Conservation (phyloP, 805 yeast genomes). For the Metschnikowia bowlesiae region DNA sequence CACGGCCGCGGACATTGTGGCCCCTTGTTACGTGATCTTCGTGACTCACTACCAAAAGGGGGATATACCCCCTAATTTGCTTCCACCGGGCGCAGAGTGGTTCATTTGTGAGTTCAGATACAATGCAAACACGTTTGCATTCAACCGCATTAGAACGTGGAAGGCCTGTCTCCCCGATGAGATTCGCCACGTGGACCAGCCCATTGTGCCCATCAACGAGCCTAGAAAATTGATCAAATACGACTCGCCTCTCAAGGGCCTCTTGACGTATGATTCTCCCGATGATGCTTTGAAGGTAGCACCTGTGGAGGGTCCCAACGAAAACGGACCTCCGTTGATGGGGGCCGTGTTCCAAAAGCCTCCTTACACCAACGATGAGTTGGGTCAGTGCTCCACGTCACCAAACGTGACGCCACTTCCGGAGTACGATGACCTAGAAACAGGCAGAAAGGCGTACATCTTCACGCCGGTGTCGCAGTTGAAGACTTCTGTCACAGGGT, state of each 20-base stretch:
- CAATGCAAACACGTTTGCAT: constrained; percentile 83
- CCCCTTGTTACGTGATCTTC: constrained; percentile 92
- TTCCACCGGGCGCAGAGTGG: constrained; percentile 74
- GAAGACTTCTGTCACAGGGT: constrained; percentile 24
- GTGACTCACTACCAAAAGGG: constrained; percentile 94
- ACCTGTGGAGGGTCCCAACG: constrained; percentile 73
- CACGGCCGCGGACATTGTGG: constrained; percentile 78
- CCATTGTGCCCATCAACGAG: constrained; percentile 63
- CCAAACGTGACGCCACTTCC: constrained; percentile 37
- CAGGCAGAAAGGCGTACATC: constrained; percentile 37
- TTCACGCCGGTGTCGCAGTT: constrained; percentile 44
- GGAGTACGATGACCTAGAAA: constrained; percentile 34
- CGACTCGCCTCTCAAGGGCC: constrained; percentile 79
- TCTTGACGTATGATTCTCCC: constrained; percentile 71
- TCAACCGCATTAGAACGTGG: constrained; percentile 97
- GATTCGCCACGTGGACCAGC: constrained; percentile 75
- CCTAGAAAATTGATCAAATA: constrained; percentile 67
- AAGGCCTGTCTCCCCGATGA: constrained; percentile 98
- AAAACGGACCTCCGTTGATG: constrained; percentile 84
- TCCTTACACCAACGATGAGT: constrained; percentile 72
- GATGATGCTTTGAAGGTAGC: constrained; percentile 74
- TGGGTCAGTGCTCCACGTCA: constrained; percentile 59
- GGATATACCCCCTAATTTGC: constrained; percentile 63
- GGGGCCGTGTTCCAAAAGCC: constrained; percentile 87
- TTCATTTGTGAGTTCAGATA: constrained; percentile 94